Base-by-base conservation (phyloP, 129 eudicot species). In the Pulicaria dysenterica region DNA sequence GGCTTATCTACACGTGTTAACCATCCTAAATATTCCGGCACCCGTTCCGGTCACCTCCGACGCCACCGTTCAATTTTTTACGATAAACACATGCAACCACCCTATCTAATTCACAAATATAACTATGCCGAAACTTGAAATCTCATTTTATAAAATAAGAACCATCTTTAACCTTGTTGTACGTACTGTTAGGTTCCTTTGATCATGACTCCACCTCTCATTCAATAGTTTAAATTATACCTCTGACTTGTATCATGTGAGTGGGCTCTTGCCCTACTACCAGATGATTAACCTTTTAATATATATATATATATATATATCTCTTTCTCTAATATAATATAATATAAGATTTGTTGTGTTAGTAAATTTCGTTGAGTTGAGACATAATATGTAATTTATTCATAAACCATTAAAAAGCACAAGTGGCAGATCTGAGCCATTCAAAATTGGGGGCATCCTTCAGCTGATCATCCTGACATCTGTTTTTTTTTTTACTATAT, bases 211-310 rank as follows among this genome's bases (percentile, higher is more conserved):
- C n/a, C n/a, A n/a, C 40, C 41, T 8, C 9, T 8, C n/a, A 13
- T 2, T 53, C 7, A 14, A 14, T 14, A 38, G 45, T 31, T 47
- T 61, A 60, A 77, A 57, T 73, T 75, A 68, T 68, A 72, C 76
- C 43, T 86, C 89, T 86, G 84, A 86, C 87, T 59, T 67, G 1
- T 41, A 60, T 84, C 86, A 86, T 82, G 88, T 86, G 89, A 59
- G 88, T 84, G 86, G 86, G 88, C 88, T 81, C 83, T 31, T 4
- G 3, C 66, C 8, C 31, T 14, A 14, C 77, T 79, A 60, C 34
- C 17, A 45, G 47, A 58, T 77, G 58, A 54, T 46, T 83, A 60
- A 36, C 12, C 5, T 40, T 70, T 39, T 19, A n/a, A 40, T 53
- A 64, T 39, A 10, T 37, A 49, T 50, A n/a, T 13, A n/a, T 24